Conservation (phyloP, 305 asterid genomes). For the Plantago lanceolata region DNA sequence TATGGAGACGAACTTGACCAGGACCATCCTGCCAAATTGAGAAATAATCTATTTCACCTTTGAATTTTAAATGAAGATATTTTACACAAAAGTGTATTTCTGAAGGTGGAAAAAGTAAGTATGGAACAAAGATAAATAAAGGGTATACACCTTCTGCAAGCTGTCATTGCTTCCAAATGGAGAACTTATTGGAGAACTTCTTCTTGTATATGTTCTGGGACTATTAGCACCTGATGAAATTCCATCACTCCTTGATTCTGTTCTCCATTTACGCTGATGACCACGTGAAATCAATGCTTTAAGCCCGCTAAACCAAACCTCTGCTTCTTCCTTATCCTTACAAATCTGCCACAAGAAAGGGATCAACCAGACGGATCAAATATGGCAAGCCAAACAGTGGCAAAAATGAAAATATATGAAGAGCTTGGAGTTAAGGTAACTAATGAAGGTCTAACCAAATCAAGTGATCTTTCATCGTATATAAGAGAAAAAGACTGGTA, state of each 20-base stretch:
- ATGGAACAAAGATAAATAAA: constrained; percentile 14
- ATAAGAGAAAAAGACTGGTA: constrained; percentile 92
- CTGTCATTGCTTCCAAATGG: constrained; percentile 72
- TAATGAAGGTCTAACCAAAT: constrained; percentile 63
- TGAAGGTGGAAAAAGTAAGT: constrained; percentile 10
- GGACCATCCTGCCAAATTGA: constrained; percentile 59
- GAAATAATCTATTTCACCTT: constrained; percentile 25
- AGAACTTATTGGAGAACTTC: constrained; percentile 82
- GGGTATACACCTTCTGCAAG: constrained; percentile 59
- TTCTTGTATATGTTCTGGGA: constrained; percentile 74
- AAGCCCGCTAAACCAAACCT: constrained; percentile 94
- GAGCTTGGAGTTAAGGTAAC: constrained; percentile 19
- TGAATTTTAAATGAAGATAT: constrained; percentile 26
- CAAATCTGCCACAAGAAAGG: constrained; percentile 52
- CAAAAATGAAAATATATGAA: constrained; percentile 18
- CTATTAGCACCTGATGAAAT: constrained; percentile 84
- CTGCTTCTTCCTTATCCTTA: constrained; percentile 96
- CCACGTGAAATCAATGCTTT: constrained; percentile 82
- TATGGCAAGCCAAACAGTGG: constrained; percentile 22
- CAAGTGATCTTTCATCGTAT: constrained; percentile 89
- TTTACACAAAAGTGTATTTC: background rate
- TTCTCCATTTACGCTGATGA: constrained; percentile 81
- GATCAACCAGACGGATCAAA: constrained; percentile 19
- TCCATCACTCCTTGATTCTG: constrained; percentile 86
- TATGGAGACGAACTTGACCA: constrained; percentile 59